Conservation (phyloP, 129 eudicot species). For the Erigeron canadensis region DNA sequence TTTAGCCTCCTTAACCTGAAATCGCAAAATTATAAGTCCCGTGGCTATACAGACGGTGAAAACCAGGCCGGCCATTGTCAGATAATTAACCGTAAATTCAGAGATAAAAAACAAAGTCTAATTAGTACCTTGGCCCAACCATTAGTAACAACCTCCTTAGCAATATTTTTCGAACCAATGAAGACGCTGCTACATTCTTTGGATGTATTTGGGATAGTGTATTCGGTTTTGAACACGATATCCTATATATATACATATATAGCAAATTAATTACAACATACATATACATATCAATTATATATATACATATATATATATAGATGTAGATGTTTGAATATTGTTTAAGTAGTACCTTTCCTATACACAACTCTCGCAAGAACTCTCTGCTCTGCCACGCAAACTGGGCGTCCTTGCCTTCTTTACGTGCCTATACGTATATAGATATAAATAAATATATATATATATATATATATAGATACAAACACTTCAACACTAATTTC, state of each 20-base stretch:
- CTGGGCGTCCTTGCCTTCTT: slow-evolving; percentile 81
- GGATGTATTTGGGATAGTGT: slow-evolving; percentile 63
- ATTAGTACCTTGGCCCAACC: slow-evolving; percentile 99
- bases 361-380: slow-evolving; percentile 74
- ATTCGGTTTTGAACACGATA: slow-evolving; percentile 70
- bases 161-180: slow-evolving; percentile 64
- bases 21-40: not conserved
- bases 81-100: too few relatives aligned
- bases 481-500: too few relatives aligned
- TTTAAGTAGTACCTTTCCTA: slow-evolving; percentile 73
- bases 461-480: too few relatives aligned
- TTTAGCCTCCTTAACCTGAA: slow-evolving; percentile 88
- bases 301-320: too few relatives aligned
- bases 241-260: slow-evolving; percentile 45
- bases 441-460: too few relatives aligned
- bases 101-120: not conserved
- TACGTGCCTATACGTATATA: slow-evolving; percentile 63
- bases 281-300: too few relatives aligned
- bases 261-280: not conserved
- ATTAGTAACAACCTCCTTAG: slow-evolving; percentile 64
- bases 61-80: too few relatives aligned
- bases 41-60: too few relatives aligned
- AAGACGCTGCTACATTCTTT: slow-evolving; percentile 87
- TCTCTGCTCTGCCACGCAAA: slow-evolving; percentile 99
- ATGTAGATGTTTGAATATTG: too few relatives aligned